Evolutionary conservation across 495 filamentous ascomycete genomes (phyloP).

Genomic region (Aspergillus avenaceus): DNA sequence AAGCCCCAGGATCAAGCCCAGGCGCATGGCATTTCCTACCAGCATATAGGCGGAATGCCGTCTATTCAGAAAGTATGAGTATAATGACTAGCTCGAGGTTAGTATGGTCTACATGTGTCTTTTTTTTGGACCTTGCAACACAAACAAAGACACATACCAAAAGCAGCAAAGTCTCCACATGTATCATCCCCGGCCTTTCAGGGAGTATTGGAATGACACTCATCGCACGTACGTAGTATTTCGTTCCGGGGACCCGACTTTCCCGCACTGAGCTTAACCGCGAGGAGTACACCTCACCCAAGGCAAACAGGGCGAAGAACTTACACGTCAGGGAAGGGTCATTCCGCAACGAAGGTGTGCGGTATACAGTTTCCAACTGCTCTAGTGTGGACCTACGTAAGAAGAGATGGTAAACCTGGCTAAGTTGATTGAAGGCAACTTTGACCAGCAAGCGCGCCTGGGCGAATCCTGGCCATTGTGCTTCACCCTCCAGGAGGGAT

Average conservation of each 20-base stretch:
- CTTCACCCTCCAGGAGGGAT: conserved; percentile 11
- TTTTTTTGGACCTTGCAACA: background rate
- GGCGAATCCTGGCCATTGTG: conserved; percentile 22
- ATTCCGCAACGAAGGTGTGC: conserved; percentile 5
- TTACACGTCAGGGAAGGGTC: conserved; percentile 24
- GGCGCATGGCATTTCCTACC: conserved; percentile 25
- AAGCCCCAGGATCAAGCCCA: conserved; percentile 25
- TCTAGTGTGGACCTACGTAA: conserved; percentile 23
- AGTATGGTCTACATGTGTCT: no score
- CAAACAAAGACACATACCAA: conserved; percentile 13
- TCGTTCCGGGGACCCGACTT: conserved; percentile 22
- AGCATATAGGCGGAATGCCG: conserved; percentile 28
- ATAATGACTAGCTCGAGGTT: conserved; percentile 19
- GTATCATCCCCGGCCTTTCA: conserved; percentile 22
- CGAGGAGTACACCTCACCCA: conserved; percentile 28
- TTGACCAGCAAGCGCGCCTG: conserved; percentile 23
- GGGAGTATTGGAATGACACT: conserved; percentile 26
- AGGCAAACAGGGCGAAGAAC: conserved; percentile 28
- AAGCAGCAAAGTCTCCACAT: conserved; percentile 23
- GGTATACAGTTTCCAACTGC: conserved; percentile 19
- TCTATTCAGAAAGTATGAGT: conserved; percentile 29
- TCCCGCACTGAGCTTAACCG: conserved; percentile 10
- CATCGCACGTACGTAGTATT: conserved; percentile 30
- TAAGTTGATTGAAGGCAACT: conserved; percentile 23
- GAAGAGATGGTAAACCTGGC: conserved; percentile 27